Percentiles rank a stretch among this genome's conserved stretches.
Conservation (phyloP, 805 yeast genomes). For the Phaffomyces opuntiae region DNA sequence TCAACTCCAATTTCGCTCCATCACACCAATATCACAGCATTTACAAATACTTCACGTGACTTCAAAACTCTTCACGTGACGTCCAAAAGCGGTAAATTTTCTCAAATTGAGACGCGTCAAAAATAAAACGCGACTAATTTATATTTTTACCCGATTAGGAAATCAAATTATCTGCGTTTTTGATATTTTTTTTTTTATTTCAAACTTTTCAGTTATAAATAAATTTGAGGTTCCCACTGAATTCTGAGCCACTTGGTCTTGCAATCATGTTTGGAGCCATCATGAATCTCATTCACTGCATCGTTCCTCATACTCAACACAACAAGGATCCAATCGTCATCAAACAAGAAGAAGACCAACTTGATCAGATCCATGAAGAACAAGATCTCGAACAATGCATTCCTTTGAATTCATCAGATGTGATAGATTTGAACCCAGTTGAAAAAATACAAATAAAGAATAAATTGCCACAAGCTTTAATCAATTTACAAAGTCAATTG, state of each 20-base stretch:
- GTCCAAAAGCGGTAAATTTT: neutral
- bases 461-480: slow-evolving; percentile 5
- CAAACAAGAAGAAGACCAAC: neutral
- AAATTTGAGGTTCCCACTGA: neutral
- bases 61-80: neutral
- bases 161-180: neutral
- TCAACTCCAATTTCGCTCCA: too few species aligned
- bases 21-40: too few species aligned
- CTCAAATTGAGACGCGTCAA: neutral
- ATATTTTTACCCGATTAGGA: neutral
- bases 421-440: neutral
- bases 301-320: too few species aligned
- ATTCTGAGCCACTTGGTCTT: neutral
- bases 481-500: slow-evolving; percentile 6
- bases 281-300: neutral
- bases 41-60: neutral
- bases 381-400: too few species aligned
- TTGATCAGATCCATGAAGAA: neutral
- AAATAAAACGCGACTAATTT: neutral
- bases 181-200: neutral
- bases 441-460: neutral
- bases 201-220: neutral
- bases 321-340: neutral
- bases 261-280: neutral
- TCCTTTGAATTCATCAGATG: too few species aligned